Evolutionary conservation across 352 stramenopile species (phyloP).

Genomic region (Peronospora destructor): DNA sequence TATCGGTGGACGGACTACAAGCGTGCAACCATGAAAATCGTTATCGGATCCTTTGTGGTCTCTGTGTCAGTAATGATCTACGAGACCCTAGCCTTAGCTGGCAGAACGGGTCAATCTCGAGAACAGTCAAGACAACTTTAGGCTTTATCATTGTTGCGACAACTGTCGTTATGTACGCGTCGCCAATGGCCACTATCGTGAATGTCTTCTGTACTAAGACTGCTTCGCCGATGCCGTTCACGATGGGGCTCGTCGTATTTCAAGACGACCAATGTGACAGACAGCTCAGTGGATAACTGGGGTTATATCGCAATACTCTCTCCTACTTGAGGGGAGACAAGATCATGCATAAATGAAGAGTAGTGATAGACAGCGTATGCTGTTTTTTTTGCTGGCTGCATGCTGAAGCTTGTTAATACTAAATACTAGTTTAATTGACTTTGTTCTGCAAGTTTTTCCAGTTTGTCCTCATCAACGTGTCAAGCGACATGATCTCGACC

Average conservation of each 20-base stretch:
- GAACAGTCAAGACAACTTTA: slow-evolving; percentile 19
- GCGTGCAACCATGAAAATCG: slow-evolving; percentile 22
- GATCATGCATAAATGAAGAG: slow-evolving; percentile 8
- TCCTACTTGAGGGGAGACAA: slow-evolving; percentile 9
- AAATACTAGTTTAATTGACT: background rate
- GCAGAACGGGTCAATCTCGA: slow-evolving; percentile 20
- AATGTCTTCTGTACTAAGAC: slow-evolving; percentile 25
- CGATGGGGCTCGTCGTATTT: slow-evolving; percentile 21
- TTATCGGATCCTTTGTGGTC: slow-evolving; percentile 19
- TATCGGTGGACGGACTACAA: slow-evolving; percentile 34
- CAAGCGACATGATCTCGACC: no score
- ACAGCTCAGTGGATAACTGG: slow-evolving; percentile 3
- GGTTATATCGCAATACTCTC: slow-evolving; percentile 17
- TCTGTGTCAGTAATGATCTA: slow-evolving; percentile 28
- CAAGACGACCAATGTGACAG: slow-evolving; percentile 16
- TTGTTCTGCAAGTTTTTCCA: no score
- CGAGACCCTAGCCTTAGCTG: slow-evolving; percentile 19
- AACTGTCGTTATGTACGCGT: slow-evolving; percentile 41
- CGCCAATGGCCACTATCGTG: slow-evolving; percentile 43
- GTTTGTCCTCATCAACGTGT: no score
- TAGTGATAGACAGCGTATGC: slow-evolving; percentile 2
- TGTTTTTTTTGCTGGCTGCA: background rate
- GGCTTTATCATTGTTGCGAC: slow-evolving; percentile 35
- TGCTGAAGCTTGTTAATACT: background rate
- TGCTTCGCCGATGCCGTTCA: slow-evolving; percentile 22